Conservation (phyloP, 1,139 yeast species). For the Taphrina flavorubra region DNA sequence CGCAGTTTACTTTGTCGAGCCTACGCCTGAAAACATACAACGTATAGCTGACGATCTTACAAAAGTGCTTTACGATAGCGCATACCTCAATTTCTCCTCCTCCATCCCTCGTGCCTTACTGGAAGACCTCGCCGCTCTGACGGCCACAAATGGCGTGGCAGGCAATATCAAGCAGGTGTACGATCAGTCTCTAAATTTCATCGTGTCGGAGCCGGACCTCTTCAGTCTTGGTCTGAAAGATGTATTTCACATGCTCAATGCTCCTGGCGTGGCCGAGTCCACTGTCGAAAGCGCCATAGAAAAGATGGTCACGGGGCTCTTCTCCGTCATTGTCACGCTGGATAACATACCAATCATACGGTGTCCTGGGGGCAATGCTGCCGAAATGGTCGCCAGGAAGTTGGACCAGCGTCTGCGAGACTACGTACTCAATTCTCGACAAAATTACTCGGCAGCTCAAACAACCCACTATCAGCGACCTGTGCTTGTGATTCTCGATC, state of each 20-base stretch:
- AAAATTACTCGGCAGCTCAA: slow-evolving; percentile 37
- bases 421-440: slow-evolving; percentile 53
- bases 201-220: slow-evolving; percentile 90
- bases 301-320: slow-evolving; percentile 75
- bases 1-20: slow-evolving; percentile 87
- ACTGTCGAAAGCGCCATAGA: slow-evolving; percentile 72
- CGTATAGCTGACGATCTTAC: slow-evolving; percentile 73
- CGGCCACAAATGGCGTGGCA: slow-evolving; percentile 62
- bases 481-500: slow-evolving; percentile 80
- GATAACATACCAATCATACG: slow-evolving; percentile 81
- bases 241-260: slow-evolving; percentile 72
- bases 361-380: slow-evolving; percentile 91
- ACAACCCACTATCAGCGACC: slow-evolving; percentile 59
- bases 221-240: slow-evolving; percentile 75
- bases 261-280: slow-evolving; percentile 74
- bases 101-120: slow-evolving; percentile 74
- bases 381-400: slow-evolving; percentile 88
- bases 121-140: slow-evolving; percentile 86
- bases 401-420: slow-evolving; percentile 83
- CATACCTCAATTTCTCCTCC: slow-evolving; percentile 84
- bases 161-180: slow-evolving; percentile 79
- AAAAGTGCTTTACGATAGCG: slow-evolving; percentile 74
- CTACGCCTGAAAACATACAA: slow-evolving; percentile 75
- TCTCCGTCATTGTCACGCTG: slow-evolving; percentile 76
- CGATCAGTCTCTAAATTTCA: slow-evolving; percentile 90